Evolutionary conservation across 1,284 basidiomycete species (phyloP), one percentile per base, ranked within the genome.

Genomic region (Erythrobasidium hasegawianum): DNA sequence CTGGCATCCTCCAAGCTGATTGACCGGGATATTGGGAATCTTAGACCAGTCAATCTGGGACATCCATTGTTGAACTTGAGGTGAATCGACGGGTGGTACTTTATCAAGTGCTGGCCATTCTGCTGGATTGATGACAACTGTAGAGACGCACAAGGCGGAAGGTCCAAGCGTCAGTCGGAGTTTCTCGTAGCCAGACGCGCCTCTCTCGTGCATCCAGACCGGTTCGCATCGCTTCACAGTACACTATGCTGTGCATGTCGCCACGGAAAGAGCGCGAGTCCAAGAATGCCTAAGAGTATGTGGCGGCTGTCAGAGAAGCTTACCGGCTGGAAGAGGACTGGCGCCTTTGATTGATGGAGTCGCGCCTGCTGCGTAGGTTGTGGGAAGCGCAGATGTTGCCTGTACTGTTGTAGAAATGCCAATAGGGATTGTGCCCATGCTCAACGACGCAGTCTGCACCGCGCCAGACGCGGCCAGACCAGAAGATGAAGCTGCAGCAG

Each of bases 51-150:
- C 81, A 52, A 90, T 81, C 73, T 90, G 86, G 71, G 83, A 81
- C 81, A 92, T 78, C 90, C 90, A 92, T 69, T 81, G 72, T 67
- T 82, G 73, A 16, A 91, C 88, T 70, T 89, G 81, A 1, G 80
- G 69, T n/a, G 84, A 83, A 72, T 77, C 70, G 55, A 84, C 83
- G n/a, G 84, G 81, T 8, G 89, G 87, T 13, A 85, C 75, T 22
- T 80, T 78, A 74, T 92, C 89, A 72, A 86, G 83, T 1, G 80
- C 57, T 0, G 89, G 90, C 85, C 87, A 92, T 33, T 84, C 69
- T 57, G 73, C 27, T 13, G 70, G 68, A 14, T 71, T 59, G 55
- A 76, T 69, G 26, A 26, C 27, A 52, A 69, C 68, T 69, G 64
- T 16, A 53, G 50, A 27, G 14, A 53, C n/a, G 9, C 20, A 29